These are phyloP conservation scores for Berkeleyomyces rouxiae DNA, from an alignment of 2,329 filamentous ascomycete species.

Conservation along the genomic window DNA sequence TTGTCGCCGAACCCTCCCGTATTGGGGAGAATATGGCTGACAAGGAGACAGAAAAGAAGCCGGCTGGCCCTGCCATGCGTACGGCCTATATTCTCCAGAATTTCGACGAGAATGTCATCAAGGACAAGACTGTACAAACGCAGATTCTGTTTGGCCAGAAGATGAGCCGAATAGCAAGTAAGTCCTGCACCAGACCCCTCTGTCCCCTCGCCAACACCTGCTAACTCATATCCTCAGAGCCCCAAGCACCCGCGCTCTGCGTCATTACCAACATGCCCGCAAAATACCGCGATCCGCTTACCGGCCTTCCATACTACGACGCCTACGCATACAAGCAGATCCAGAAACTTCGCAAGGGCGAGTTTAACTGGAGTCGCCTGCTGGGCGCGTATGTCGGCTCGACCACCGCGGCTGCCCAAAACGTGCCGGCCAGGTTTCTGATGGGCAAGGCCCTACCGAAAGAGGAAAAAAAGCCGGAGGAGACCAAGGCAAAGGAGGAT, in stretches of 20 bases:
- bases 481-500: neutral
- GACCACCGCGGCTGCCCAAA: slow-evolving; percentile 45
- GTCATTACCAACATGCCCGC: slow-evolving; percentile 71
- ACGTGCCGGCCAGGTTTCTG: slow-evolving; percentile 65
- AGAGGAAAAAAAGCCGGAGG: neutral
- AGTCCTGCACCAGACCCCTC: slow-evolving; percentile 17
- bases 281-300: slow-evolving; percentile 69
- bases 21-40: neutral
- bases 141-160: slow-evolving; percentile 42
- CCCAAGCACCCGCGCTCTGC: slow-evolving; percentile 42
- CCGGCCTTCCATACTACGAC: slow-evolving; percentile 67
- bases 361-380: slow-evolving; percentile 68
- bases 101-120: slow-evolving; percentile 39
- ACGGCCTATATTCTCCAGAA: slow-evolving; percentile 44
- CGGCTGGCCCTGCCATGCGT: slow-evolving; percentile 28
- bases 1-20: neutral
- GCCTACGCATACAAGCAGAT: slow-evolving; percentile 68
- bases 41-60: slow-evolving; percentile 8
- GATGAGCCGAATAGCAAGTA: slow-evolving; percentile 40
- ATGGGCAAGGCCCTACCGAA: slow-evolving; percentile 10
- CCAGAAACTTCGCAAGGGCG: slow-evolving; percentile 52
- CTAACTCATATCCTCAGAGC: slow-evolving; percentile 25
- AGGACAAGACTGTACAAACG: slow-evolving; percentile 39
- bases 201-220: neutral
- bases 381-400: slow-evolving; percentile 72